Conservation (phyloP, 257 asterid genomes). For the Ballota nigra region DNA sequence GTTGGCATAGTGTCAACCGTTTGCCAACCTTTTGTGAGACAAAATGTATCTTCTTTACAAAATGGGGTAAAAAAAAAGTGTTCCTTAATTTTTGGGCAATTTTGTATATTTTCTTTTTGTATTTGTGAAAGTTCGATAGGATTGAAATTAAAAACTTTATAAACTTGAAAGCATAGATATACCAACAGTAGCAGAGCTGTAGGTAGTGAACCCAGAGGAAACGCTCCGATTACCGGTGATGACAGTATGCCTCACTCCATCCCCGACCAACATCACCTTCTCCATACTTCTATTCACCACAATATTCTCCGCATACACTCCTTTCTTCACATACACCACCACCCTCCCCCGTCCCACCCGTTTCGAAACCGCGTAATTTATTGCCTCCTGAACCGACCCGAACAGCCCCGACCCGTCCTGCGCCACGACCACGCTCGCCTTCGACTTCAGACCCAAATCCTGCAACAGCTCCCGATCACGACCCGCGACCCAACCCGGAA, state of each 20-base stretch:
- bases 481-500: constrained; percentile 45
- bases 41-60: too few relatives aligned
- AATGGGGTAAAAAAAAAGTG: too few relatives aligned
- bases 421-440: constrained; percentile 57
- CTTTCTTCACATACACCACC: constrained; percentile 64
- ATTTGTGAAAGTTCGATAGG: too few relatives aligned
- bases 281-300: constrained; percentile 43
- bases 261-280: constrained; percentile 75
- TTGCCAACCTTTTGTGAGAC: too few relatives aligned
- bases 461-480: constrained; percentile 48
- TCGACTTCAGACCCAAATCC: constrained; percentile 22
- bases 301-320: constrained; percentile 67
- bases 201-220: constrained; percentile 64
- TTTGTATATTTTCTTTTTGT: too few relatives aligned
- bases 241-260: constrained; percentile 57
- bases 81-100: too few relatives aligned
- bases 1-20: too few relatives aligned
- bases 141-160: too few relatives aligned
- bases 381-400: constrained; percentile 62
- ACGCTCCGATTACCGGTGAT: constrained; percentile 71
- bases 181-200: constrained; percentile 83
- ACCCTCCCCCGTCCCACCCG: constrained; percentile 46
- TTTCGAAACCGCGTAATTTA: constrained; percentile 41
- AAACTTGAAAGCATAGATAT: background rate
- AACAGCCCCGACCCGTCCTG: constrained; percentile 66